Evolutionary conservation across 2,329 filamentous ascomycete species (phyloP).

Genomic region (Botrytis cinerea): DNA sequence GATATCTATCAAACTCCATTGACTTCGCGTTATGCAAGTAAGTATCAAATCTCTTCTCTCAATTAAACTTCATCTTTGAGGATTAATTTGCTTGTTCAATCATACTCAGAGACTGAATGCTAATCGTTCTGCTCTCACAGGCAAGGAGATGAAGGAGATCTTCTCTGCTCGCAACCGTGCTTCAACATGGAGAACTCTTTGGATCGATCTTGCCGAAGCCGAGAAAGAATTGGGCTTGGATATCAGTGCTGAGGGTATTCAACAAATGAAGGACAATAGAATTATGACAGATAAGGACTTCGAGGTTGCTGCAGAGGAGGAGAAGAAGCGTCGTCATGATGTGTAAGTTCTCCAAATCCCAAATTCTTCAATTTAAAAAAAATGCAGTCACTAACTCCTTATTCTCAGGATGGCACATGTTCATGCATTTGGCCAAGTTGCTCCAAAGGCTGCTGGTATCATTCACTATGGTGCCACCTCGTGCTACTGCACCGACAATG

Average conservation of each 20-base stretch:
- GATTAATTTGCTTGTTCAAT: background rate
- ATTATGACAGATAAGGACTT: slow-evolving; percentile 79
- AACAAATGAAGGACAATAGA: slow-evolving; percentile 73
- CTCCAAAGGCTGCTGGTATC: slow-evolving; percentile 76
- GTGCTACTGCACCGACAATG: slow-evolving; percentile 57
- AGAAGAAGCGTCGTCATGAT: slow-evolving; percentile 70
- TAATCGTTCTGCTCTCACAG: slow-evolving; percentile 7
- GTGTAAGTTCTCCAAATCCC: slow-evolving; percentile 46
- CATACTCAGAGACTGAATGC: background rate
- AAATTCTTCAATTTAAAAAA: slow-evolving; percentile 27
- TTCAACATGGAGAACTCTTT: slow-evolving; percentile 59
- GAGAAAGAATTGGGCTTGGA: slow-evolving; percentile 79
- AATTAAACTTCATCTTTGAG: background rate
- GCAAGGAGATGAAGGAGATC: slow-evolving; percentile 69
- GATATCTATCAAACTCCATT: slow-evolving; percentile 68
- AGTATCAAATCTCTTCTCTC: slow-evolving; percentile 24
- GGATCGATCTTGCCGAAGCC: slow-evolving; percentile 79
- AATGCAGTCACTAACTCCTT: background rate
- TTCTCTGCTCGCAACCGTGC: slow-evolving; percentile 70
- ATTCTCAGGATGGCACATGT: slow-evolving; percentile 49
- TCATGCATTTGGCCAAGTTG: slow-evolving; percentile 71
- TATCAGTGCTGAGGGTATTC: slow-evolving; percentile 73
- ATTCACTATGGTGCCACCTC: slow-evolving; percentile 67
- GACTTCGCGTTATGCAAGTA: slow-evolving; percentile 66
- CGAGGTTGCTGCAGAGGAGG: slow-evolving; percentile 71